phyloP scores from a whole-genome alignment of 78 protist genomes.

The Cyanophora paradoxa region DNA sequence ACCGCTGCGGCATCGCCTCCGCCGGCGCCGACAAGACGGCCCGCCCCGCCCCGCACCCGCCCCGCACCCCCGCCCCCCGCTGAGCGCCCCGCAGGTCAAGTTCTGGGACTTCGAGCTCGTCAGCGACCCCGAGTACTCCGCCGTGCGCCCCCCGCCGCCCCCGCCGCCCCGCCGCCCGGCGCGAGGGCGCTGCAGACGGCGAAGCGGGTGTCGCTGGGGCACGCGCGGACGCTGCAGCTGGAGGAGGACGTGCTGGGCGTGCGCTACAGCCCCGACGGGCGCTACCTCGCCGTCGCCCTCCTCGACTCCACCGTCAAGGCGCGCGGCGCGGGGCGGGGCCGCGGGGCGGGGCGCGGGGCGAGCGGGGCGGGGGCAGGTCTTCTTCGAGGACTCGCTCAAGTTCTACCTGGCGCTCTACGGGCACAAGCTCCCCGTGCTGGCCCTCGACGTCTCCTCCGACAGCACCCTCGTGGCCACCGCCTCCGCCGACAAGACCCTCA shows the following conservation, averaged over 20 bases:
- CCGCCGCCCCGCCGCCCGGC: background rate
- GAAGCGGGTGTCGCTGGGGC: conserved; percentile 28
- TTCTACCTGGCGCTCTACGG: conserved; percentile 90
- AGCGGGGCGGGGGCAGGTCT: no score
- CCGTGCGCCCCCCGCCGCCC: background rate
- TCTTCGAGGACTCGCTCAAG: conserved; percentile 73
- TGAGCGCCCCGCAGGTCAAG: conserved; percentile 43
- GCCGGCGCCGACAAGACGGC: conserved; percentile 75
- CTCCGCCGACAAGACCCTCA: conserved; percentile 89
- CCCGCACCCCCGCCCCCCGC: no score
- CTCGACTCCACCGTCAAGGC: conserved; percentile 81
- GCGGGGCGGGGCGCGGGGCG: no score
- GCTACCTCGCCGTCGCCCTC: conserved; percentile 68
- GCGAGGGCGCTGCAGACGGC: background rate
- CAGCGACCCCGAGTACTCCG: background rate
- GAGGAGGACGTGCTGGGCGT: conserved; percentile 74
- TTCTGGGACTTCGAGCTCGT: conserved; percentile 85
- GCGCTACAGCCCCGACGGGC: conserved; percentile 29
- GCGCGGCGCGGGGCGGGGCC: background rate
- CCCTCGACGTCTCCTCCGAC: conserved; percentile 68
- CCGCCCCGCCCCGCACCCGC: no score
- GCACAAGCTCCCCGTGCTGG: conserved; percentile 90
- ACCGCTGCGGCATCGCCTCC: conserved; percentile 57
- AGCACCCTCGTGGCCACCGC: conserved; percentile 76
- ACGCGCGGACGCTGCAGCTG: conserved; percentile 50